Base-by-base conservation (phyloP, 495 filamentous ascomycete genomes). In the Xylaria cubensis region DNA sequence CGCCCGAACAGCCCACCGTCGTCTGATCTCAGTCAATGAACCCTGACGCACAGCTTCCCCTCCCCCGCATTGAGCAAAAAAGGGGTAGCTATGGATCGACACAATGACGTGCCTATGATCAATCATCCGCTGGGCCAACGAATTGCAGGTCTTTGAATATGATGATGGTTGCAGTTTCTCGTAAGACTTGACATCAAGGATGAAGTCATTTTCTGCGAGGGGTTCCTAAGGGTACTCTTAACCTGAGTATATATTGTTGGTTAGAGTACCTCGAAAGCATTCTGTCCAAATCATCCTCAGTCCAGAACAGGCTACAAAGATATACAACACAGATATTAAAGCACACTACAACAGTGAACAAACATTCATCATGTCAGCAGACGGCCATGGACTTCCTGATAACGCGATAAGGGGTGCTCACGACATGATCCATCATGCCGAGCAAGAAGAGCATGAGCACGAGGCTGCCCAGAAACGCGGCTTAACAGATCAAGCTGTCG, bases 391-490 rank as follows among this genome's bases (percentile, higher is more conserved):
- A 75, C 50, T 79, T 15, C 63, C 77, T 9, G 77, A 79, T 44
- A 56, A 55, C 19, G 74, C 77, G 32, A 62, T 79, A 63, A 34
- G 66, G 12, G 70, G 59, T 10, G 77, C 77, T 34, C 77, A 79
- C 73, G 75, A 77, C 74, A 78, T 79, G 74, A 79, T 79, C 8
- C 77, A 79, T 48, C 77, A 79, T 73, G 77, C 77, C 63, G 77
- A 79, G 44, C 75, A 77, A 68, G 77, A 79, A 69, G 77, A 79
- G 39, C 77, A 79, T 58, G 77, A 79, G 70, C 67, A 78, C 51
- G 75, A 79, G 70, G 77, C 77, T 15, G 77, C 77, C 15, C 58
- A 69, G 70, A 76, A 76, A 67, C 74, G 76, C 1, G 77, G 77
- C 10, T 64, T 79, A 6, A 67, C 77, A 19, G 77, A 79, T 34